These are phyloP conservation scores for Obba rivulosa DNA, from an alignment of 768 basidiomycete species.

Conservation along the genomic window DNA sequence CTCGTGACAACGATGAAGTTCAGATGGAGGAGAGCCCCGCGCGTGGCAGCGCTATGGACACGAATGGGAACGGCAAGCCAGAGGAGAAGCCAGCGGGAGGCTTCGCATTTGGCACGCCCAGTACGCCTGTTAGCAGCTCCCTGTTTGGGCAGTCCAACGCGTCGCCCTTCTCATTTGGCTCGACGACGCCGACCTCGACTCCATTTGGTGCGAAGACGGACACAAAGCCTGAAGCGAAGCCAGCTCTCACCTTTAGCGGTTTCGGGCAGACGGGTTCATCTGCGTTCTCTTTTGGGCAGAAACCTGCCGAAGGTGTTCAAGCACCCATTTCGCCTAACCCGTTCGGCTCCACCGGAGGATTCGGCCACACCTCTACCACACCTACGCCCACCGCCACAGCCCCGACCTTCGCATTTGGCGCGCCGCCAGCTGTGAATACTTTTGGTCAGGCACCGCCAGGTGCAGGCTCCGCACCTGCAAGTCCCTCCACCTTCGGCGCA, in stretches of 20 bases:
- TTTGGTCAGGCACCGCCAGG: slow-evolving; percentile 21
- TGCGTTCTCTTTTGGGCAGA: slow-evolving; percentile 45
- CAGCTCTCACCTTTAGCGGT: slow-evolving; percentile 29
- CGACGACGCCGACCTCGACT: slow-evolving; percentile 26
- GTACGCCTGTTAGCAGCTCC: slow-evolving; percentile 19
- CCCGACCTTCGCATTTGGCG: slow-evolving; percentile 21
- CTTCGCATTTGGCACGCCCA: slow-evolving; percentile 41
- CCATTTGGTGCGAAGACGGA: slow-evolving; percentile 43
- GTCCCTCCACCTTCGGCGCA: slow-evolving; percentile 24
- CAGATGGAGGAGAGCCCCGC: slow-evolving; percentile 82
- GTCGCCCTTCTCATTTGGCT: slow-evolving; percentile 14
- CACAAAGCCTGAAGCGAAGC: slow-evolving; percentile 39
- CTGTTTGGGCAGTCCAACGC: slow-evolving; percentile 32
- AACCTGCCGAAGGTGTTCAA: slow-evolving; percentile 14
- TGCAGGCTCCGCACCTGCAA: slow-evolving; percentile 17
- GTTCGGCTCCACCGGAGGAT: slow-evolving; percentile 37
- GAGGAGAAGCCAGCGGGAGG: slow-evolving; percentile 12
- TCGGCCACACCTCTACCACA: slow-evolving; percentile 34
- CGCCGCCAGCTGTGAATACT: slow-evolving; percentile 10
- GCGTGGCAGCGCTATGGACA: slow-evolving; percentile 43
- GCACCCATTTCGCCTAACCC: slow-evolving; percentile 13
- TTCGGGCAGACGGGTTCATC: slow-evolving; percentile 42
- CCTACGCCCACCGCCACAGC: slow-evolving; percentile 15
- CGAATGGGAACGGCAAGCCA: slow-evolving; percentile 27
- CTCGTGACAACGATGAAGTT: slow-evolving; percentile 60